Percentiles rank a stretch among this genome's conserved stretches.
phyloP scores from a whole-genome alignment of 1,284 basidiomycete genomes.

The Coniferiporia weirii region DNA sequence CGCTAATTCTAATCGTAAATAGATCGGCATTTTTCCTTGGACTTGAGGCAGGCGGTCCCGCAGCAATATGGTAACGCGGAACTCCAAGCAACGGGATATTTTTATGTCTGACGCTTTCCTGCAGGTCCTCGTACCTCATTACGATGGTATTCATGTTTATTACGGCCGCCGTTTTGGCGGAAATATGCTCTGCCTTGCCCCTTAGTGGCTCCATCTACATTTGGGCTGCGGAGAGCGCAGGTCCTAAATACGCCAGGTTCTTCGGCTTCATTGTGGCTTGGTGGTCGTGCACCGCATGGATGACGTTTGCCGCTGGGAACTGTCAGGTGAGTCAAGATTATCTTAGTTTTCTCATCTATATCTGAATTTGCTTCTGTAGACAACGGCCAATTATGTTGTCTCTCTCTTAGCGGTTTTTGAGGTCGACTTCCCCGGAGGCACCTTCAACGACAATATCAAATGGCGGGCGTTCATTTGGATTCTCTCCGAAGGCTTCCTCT shows the following conservation, averaged over 20 bases:
- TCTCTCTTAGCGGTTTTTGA: slow-evolving; percentile 78
- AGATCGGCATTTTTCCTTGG: slow-evolving; percentile 79
- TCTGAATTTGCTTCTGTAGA: slow-evolving; percentile 36
- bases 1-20: slow-evolving; percentile 11
- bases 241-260: slow-evolving; percentile 75
- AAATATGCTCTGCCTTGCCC: slow-evolving; percentile 81
- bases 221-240: slow-evolving; percentile 86
- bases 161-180: slow-evolving; percentile 78
- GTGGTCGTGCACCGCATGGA: slow-evolving; percentile 88
- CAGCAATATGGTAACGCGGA: slow-evolving; percentile 61
- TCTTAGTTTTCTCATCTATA: not conserved
- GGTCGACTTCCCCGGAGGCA: slow-evolving; percentile 73
- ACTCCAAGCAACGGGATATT: not conserved
- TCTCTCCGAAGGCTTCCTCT: slow-evolving; percentile 63
- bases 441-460: slow-evolving; percentile 64
- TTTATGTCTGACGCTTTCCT: slow-evolving; percentile 1
- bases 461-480: slow-evolving; percentile 82
- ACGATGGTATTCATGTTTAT: slow-evolving; percentile 82
- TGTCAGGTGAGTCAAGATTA: slow-evolving; percentile 50
- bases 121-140: slow-evolving; percentile 74
- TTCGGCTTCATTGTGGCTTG: slow-evolving; percentile 85
- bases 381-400: slow-evolving; percentile 79
- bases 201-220: slow-evolving; percentile 86
- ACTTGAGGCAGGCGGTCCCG: slow-evolving; percentile 77
- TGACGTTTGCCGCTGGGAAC: slow-evolving; percentile 81